A percentile compares a stretch with the other conserved stretches of the same genome.
Evolutionary conservation across 495 filamentous ascomycete species (phyloP).

Genomic region (Aspergillus olivimuriae): DNA sequence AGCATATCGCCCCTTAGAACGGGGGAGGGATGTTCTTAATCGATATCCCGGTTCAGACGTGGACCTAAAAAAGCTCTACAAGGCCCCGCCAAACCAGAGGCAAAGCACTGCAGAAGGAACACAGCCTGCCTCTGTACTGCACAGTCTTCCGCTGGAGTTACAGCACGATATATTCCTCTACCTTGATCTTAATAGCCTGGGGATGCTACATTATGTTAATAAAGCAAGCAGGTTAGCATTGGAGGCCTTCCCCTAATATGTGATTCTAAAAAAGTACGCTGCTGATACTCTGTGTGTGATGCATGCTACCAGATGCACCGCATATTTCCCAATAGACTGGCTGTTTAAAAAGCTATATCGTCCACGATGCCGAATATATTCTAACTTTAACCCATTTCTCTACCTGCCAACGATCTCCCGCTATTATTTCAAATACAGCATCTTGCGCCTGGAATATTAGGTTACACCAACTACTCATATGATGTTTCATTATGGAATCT

Average conservation of each 20-base stretch:
- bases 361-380: conserved; percentile 10
- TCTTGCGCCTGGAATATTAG: conserved; percentile 1
- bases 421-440: conserved; percentile 10
- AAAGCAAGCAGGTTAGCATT: background rate
- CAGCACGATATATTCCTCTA: conserved; percentile 5
- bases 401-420: conserved; percentile 11
- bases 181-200: conserved; percentile 6
- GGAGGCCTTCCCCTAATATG: conserved; percentile 9
- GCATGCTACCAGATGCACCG: background rate
- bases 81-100: conserved; percentile 3
- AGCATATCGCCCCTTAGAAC: conserved; percentile 6
- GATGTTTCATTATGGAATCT: conserved; percentile 2
- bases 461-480: background rate
- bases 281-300: conserved; percentile 5
- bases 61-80: conserved; percentile 2
- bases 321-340: conserved; percentile 4
- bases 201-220: conserved; percentile 8
- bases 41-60: background rate
- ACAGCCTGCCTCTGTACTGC: background rate
- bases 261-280: conserved; percentile 5
- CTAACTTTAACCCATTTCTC: conserved; percentile 7
- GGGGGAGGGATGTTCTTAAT: background rate
- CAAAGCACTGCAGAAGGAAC: background rate
- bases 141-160: conserved; percentile 3
- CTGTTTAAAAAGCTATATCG: conserved; percentile 9